phyloP scores from a whole-genome alignment of 305 asterid species.

The Fraxinus floribunda region DNA sequence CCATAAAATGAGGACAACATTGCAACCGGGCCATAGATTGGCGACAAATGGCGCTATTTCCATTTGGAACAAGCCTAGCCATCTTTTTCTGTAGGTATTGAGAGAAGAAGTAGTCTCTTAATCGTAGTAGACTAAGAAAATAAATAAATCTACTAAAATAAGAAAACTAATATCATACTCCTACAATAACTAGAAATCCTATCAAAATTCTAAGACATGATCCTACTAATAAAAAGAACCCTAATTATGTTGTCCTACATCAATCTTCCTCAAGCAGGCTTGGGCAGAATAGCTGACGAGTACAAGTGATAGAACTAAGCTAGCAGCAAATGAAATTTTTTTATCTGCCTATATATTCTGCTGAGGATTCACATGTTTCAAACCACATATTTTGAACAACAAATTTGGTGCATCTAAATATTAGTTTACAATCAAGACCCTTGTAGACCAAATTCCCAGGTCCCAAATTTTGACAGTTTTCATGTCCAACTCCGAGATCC shows the following conservation, averaged over 20 bases:
- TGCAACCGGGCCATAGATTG: background rate
- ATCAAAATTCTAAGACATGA: background rate
- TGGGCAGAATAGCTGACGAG: background rate
- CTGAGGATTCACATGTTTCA: background rate
- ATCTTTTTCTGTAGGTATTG: background rate
- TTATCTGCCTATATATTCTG: background rate
- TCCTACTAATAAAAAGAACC: background rate
- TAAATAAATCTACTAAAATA: background rate
- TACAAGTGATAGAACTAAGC: background rate
- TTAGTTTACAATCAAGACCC: background rate
- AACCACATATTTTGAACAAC: background rate
- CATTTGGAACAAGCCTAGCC: background rate
- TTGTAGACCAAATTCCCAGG: background rate
- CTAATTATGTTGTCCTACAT: background rate
- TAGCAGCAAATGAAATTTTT: background rate
- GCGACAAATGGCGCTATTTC: background rate
- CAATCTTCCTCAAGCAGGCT: background rate
- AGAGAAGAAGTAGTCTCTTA: background rate
- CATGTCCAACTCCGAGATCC: constrained; percentile 3
- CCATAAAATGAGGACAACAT: background rate
- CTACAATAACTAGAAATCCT: background rate
- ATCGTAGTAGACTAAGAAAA: background rate
- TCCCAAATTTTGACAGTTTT: background rate
- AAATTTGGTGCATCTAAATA: background rate
- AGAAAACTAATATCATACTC: background rate